Base-by-base conservation (phyloP, 2,329 filamentous ascomycete species). In the Pseudofabraea citricarpa region DNA sequence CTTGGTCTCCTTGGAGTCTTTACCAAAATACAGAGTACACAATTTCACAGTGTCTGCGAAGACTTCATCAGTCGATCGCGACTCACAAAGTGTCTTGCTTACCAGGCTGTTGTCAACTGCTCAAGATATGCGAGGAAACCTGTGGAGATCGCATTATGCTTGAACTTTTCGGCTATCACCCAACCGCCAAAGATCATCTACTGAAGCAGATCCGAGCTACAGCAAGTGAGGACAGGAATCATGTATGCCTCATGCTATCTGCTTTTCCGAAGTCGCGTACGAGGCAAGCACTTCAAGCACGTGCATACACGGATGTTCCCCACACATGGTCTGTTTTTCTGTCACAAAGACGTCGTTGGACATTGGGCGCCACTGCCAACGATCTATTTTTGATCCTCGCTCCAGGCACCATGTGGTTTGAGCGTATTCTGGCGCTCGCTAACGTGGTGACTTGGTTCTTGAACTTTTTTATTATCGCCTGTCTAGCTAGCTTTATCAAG, bases 81-180 rank as follows among this genome's bases (percentile, higher is more conserved):
- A 74, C 71, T 0, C 68, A 70, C 44, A 73, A 73, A 42, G 71
- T 73, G 36, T 72, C 70, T 27, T 73, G 69, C 48, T 61, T 72
- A 2, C 69, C 70, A 0, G 70, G 71, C 5, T 73, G 71, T 37
- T 74, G 71, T 45, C 71, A 74, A 51, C 62, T 74, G 13, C 69
- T 74, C 40, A 69, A 67, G 10, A 65, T 74, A 10, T 69, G 71
- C 40, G 70, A 73, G 48, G 66, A 69, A 9, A 74, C 72, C 0
- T 72, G 70, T 51, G 69, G 70, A 2, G 69, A 73, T 46, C 58
- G 59, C 13, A 66, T 73, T 4, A 67, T 73, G 23, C 60, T 70
- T 3, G 59, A 72, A 36, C 63, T 65, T 1, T 74, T 74, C 39
- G 70, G 70, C 3, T 73, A 74, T 56, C 69, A 66, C 44, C 71